Conservation (phyloP, 192 early-diverging fungal species). For the Coemansia sp. region DNA sequence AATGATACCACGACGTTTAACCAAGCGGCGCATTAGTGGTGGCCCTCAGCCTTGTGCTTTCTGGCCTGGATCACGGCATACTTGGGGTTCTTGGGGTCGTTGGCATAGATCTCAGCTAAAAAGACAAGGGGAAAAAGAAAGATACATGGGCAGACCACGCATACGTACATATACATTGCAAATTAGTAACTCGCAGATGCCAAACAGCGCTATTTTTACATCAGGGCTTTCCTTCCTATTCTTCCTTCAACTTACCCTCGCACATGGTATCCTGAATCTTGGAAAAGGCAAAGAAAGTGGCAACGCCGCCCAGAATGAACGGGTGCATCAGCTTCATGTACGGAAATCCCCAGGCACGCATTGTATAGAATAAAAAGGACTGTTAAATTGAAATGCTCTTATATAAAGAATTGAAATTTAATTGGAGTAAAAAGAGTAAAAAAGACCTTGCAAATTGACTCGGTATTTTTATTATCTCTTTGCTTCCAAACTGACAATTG, state of each 20-base stretch:
- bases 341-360: conserved; percentile 53
- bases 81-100: conserved; percentile 49
- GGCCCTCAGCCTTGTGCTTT: conserved; percentile 53
- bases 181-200: not conserved
- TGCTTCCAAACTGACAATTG: too few species aligned
- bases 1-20: too few species aligned
- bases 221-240: not conserved
- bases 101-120: conserved; percentile 41
- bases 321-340: conserved; percentile 56
- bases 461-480: not conserved
- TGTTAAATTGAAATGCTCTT: not conserved
- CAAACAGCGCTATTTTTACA: too few species aligned
- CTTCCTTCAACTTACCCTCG: conserved; percentile 27
- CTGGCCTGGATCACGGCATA: conserved; percentile 53
- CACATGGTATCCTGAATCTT: conserved; percentile 54
- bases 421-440: not conserved
- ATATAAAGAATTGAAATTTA: not conserved
- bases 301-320: conserved; percentile 45
- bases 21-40: conserved; percentile 10
- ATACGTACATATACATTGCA: too few species aligned
- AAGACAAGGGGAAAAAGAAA: not conserved
- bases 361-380: conserved; percentile 11
- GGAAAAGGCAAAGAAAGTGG: conserved; percentile 32
- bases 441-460: not conserved
- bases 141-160: too few species aligned